A percentile compares a stretch with the other conserved stretches of the same genome.
Conservation (phyloP, 352 stramenopile species). For the Phytophthora multivora region DNA sequence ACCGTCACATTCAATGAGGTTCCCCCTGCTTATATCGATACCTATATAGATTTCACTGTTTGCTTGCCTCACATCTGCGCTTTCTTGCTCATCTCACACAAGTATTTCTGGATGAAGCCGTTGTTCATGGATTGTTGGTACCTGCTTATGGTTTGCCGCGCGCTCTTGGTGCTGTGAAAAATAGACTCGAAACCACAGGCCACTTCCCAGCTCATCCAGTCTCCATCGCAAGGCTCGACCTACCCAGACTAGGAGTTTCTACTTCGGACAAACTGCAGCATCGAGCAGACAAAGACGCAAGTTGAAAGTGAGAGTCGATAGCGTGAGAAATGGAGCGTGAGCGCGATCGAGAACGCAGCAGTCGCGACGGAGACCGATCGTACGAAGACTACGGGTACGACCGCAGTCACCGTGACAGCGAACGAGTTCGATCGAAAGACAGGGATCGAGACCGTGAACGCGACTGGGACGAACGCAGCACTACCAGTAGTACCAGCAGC, state of each 20-base stretch:
- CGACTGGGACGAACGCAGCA: slow-evolving; percentile 43
- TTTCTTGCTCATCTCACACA: slow-evolving; percentile 9
- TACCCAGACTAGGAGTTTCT: slow-evolving; percentile 30
- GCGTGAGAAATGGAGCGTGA: slow-evolving; percentile 42
- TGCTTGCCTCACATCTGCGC: slow-evolving; percentile 16
- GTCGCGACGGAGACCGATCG: slow-evolving; percentile 23
- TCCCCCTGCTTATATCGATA: slow-evolving; percentile 23
- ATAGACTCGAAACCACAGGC: slow-evolving; percentile 40
- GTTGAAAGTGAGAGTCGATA: slow-evolving; percentile 3
- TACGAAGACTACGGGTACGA: slow-evolving; percentile 33
- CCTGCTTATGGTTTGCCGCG: not conserved
- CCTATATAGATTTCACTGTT: slow-evolving; percentile 33
- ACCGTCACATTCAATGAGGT: slow-evolving; percentile 11
- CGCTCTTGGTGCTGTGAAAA: slow-evolving; percentile 12
- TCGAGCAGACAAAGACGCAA: slow-evolving; percentile 7
- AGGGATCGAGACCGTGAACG: slow-evolving; percentile 34
- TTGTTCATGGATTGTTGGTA: slow-evolving; percentile 5
- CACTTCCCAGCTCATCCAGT: slow-evolving; percentile 13
- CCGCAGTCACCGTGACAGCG: slow-evolving; percentile 25
- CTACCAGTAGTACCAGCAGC: slow-evolving; percentile 28
- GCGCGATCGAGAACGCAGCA: slow-evolving; percentile 32
- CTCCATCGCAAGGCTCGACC: not conserved
- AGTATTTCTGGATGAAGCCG: slow-evolving; percentile 11
- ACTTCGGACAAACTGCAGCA: slow-evolving; percentile 19
- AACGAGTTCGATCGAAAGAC: slow-evolving; percentile 30